Evolutionary conservation across 2,329 filamentous ascomycete genomes (phyloP).

Genomic region (Thielaviopsis musarum): DNA sequence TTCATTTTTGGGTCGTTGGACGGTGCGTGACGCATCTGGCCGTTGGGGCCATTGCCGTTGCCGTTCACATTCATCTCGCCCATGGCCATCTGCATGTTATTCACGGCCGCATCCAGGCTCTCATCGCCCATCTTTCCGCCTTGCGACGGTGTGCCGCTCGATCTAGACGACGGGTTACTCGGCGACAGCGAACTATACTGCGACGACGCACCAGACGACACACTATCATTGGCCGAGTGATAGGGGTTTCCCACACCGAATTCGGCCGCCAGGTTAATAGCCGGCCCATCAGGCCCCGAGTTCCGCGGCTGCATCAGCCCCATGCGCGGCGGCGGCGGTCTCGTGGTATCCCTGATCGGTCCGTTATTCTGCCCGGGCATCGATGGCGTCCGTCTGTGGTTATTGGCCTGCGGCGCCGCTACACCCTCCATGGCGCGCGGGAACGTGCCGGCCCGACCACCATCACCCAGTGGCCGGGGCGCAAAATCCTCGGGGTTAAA

Average conservation of each 20-base stretch:
- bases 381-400: conserved; percentile 7
- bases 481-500: conserved; percentile 19
- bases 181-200: conserved; percentile 22
- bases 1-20: conserved; percentile 6
- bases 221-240: conserved; percentile 26
- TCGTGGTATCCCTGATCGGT: conserved; percentile 26
- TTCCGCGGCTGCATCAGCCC: conserved; percentile 28
- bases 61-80: conserved; percentile 4
- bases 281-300: conserved; percentile 21
- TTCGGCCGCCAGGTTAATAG: conserved; percentile 40
- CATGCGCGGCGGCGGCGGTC: conserved; percentile 35
- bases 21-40: no score
- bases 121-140: not conserved
- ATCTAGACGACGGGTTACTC: not conserved
- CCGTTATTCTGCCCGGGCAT: conserved; percentile 18
- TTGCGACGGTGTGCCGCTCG: not conserved
- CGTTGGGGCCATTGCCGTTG: no score
- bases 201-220: conserved; percentile 9
- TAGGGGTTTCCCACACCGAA: conserved; percentile 47
- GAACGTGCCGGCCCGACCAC: conserved; percentile 36
- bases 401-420: not conserved
- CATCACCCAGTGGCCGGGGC: conserved; percentile 22
- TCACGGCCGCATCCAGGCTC: not conserved
- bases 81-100: conserved; percentile 6
- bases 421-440: conserved; percentile 24